Conservation (phyloP, 73 alveolate genomes). For the Paramecium pentaurelia region DNA sequence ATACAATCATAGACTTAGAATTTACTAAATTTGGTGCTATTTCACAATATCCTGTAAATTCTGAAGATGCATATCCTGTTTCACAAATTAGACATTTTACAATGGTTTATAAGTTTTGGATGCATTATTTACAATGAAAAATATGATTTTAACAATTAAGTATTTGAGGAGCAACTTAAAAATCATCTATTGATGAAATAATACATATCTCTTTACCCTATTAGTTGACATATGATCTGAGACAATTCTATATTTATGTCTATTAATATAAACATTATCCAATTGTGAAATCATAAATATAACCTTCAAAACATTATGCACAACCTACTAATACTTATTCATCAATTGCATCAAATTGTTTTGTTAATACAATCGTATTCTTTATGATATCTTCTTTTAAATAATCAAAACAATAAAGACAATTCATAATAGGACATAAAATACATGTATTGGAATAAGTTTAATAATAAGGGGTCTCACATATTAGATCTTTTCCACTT, state of each 20-base stretch:
- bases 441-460: not conserved
- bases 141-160: not conserved
- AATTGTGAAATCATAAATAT: not conserved
- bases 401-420: not conserved
- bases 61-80: not conserved
- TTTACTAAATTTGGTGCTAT: no score
- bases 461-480: not conserved
- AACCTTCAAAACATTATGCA: not conserved
- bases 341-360: no score
- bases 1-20: no score
- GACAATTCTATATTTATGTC: not conserved
- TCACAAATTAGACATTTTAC: not conserved
- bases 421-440: not conserved
- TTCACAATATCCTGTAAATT: not conserved
- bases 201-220: not conserved
- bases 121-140: not conserved
- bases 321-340: not conserved
- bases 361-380: no score
- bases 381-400: not conserved
- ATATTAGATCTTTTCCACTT: not conserved
- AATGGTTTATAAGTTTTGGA: not conserved
- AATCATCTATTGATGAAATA: not conserved
- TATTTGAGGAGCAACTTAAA: not conserved
- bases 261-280: not conserved
- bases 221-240: not conserved